Percentiles rank a stretch among this genome's conserved stretches.
Conservation (phyloP, 805 yeast genomes). For the Candida namnaoensis region DNA sequence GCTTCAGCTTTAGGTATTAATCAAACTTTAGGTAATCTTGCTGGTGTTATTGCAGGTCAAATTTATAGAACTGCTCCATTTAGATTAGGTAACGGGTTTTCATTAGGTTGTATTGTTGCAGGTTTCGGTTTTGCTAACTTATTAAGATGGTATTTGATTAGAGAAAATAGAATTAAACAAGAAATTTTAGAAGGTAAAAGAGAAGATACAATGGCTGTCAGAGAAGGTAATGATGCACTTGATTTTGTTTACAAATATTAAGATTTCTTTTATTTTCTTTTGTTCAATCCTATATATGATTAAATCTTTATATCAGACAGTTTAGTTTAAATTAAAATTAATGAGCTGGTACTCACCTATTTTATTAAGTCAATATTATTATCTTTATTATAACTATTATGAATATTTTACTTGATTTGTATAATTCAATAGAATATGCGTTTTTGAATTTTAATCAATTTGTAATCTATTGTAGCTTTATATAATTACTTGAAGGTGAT, state of each 20-base stretch:
- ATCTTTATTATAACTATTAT: too few species aligned
- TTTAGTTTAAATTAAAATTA: too few species aligned
- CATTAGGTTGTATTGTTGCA: conserved; percentile 24
- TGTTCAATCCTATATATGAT: too few species aligned
- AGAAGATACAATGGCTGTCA: conserved; percentile 9
- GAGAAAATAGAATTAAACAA: conserved; percentile 8
- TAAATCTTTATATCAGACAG: too few species aligned
- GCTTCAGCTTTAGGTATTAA: conserved; percentile 31
- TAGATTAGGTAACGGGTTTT: conserved; percentile 27
- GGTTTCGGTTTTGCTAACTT: conserved; percentile 9
- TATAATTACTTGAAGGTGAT: too few species aligned
- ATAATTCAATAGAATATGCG: too few species aligned
- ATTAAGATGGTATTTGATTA: conserved; percentile 11
- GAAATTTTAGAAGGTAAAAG: conserved; percentile 11
- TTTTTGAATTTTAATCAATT: too few species aligned
- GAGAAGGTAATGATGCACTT: conserved; percentile 17
- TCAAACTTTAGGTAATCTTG: conserved; percentile 33
- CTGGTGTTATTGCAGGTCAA: conserved; percentile 36
- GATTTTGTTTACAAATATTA: conserved; percentile 15
- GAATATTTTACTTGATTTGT: too few species aligned
- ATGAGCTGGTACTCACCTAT: too few species aligned
- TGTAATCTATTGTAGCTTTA: too few species aligned
- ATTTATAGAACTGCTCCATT: conserved; percentile 31
- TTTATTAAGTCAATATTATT: too few species aligned
- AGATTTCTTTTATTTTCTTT: too few species aligned